Evolutionary conservation across 169 alveolate species (phyloP).

Genomic region (Besnoitia besnoiti): DNA sequence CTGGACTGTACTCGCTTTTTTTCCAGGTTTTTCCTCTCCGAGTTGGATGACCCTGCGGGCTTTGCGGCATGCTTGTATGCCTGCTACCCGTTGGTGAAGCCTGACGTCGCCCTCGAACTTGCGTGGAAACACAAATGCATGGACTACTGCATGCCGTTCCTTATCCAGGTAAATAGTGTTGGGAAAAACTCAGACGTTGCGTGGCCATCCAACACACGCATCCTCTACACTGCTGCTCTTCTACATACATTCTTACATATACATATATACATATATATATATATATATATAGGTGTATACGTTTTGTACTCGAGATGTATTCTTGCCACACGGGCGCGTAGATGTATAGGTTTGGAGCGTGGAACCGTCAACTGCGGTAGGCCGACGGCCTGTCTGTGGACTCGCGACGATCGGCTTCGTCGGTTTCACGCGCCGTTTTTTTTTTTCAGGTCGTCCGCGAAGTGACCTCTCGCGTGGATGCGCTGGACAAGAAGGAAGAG

Average conservation of each 20-base stretch:
- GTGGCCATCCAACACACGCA: no score
- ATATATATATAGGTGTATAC: neutral
- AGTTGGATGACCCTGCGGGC: slow-evolving; percentile 70
- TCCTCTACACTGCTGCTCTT: neutral
- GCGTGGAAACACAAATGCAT: slow-evolving; percentile 97
- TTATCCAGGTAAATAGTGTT: slow-evolving; percentile 85
- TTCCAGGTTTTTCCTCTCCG: slow-evolving; percentile 45
- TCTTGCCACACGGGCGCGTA: no score
- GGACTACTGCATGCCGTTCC: slow-evolving; percentile 96
- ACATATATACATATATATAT: neutral
- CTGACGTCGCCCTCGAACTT: slow-evolving; percentile 97
- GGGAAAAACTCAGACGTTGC: neutral
- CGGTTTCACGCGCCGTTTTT: no score
- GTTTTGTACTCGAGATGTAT: neutral
- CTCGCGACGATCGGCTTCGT: no score
- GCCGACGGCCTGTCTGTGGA: neutral
- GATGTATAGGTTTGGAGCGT: no score
- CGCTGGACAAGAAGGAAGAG: slow-evolving; percentile 82
- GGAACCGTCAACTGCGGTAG: no score
- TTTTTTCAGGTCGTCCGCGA: slow-evolving; percentile 78
- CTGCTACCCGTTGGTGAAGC: slow-evolving; percentile 96
- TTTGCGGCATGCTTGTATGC: slow-evolving; percentile 97
- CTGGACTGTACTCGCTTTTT: no score
- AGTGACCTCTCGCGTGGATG: slow-evolving; percentile 79
- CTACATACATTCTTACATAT: neutral